Evolutionary conservation across 805 yeast genomes (phyloP).

Genomic region (Nakazawaea ishiwadae): DNA sequence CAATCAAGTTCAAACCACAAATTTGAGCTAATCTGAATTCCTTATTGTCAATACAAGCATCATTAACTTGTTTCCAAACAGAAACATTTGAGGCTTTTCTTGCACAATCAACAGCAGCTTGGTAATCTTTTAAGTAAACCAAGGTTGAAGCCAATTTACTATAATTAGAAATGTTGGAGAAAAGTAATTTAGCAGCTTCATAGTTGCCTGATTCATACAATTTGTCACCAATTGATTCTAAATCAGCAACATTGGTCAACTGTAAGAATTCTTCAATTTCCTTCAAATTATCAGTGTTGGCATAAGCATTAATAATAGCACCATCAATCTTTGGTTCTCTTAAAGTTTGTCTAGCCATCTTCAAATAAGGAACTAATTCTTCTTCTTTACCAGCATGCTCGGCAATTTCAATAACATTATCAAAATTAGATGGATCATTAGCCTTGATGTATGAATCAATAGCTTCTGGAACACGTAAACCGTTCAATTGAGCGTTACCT

Average conservation of each 20-base stretch:
- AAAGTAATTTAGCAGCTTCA: constrained; percentile 89
- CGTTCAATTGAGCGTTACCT: constrained; percentile 94
- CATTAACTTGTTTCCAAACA: constrained; percentile 97
- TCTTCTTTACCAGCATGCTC: constrained; percentile 96
- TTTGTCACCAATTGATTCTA: constrained; percentile 89
- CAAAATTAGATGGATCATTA: constrained; percentile 84
- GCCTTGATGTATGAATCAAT: constrained; percentile 90
- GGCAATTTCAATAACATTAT: constrained; percentile 88
- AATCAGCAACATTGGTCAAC: constrained; percentile 88
- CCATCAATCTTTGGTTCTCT: constrained; percentile 94
- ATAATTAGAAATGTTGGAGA: constrained; percentile 84
- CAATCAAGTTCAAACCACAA: constrained; percentile 94
- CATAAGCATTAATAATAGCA: constrained; percentile 83
- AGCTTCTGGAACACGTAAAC: constrained; percentile 87
- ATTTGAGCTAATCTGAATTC: constrained; percentile 97
- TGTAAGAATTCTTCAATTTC: constrained; percentile 84
- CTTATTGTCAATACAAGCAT: constrained; percentile 90
- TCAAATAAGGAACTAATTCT: constrained; percentile 79
- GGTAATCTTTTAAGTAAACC: constrained; percentile 88
- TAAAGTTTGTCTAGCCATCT: constrained; percentile 86
- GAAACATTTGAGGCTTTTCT: constrained; percentile 91
- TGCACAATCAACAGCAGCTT: constrained; percentile 97
- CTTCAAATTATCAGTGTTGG: constrained; percentile 64
- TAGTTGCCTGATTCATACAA: constrained; percentile 77
- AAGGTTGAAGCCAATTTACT: constrained; percentile 95